Evolutionary conservation across 1,284 basidiomycete genomes (phyloP), one percentile per base, ranked within the genome.

Genomic region (Flammula alnicola): DNA sequence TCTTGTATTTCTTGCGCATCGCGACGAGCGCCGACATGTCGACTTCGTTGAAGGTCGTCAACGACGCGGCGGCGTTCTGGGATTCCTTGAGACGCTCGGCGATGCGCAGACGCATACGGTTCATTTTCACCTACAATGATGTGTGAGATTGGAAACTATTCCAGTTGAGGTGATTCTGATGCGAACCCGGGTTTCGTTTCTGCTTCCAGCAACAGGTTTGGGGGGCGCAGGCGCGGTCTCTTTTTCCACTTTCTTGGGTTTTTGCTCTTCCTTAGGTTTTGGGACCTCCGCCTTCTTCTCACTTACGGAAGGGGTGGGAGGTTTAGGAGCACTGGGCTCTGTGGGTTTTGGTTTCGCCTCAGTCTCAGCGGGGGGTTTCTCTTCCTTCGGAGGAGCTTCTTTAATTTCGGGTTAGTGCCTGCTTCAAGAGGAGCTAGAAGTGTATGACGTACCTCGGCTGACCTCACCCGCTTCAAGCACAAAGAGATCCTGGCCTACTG

Each of bases 21-120:
- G 91, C 88, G 79, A 98, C 92, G 55, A 98, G 75, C 38, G 88
- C 88, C 37, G 92, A 95, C 96, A 99, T 99, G 78, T 99, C 96
- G 67, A 99, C 94, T 76, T 99, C 96, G 77, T 99, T 98, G 83
- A 99, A 99, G 36, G 96, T 99, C 44, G 97, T 99, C 57, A 99
- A 75, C 51, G 94, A 95, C 38, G 96, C 96, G 8, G 96, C 97
- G 10, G 94, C 85, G 72, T 98, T 98, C 73, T 99, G 96, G 33
- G 95, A 97, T 70, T 98, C 91, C 79, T 99, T 99, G 67, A 99
- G 83, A 51, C 96, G 92, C 75, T 97, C 94, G 40, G 96, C 92
- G 64, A 99, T 99, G 56, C 96, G 91, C 61, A 91, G 79, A 54
- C 96, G 92, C 97, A 99, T 99, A 49, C 94, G 88, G 70, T 84